Evolutionary conservation across 352 stramenopile genomes (phyloP).

Genomic region (Phytophthora idaei): DNA sequence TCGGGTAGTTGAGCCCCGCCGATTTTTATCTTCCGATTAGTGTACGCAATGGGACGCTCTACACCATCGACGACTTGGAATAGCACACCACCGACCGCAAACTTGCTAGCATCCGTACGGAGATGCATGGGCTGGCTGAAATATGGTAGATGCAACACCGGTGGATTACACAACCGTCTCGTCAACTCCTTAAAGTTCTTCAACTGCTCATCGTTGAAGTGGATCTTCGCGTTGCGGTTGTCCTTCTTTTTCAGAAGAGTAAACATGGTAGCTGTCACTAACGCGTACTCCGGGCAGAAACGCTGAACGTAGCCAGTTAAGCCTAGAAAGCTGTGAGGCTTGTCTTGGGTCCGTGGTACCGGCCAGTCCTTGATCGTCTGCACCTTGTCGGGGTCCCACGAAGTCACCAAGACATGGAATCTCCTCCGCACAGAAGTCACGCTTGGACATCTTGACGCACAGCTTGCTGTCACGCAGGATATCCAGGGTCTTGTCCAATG

Average conservation of each 20-base stretch:
- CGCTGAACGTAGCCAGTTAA: slow-evolving; percentile 1
- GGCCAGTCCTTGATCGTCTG: slow-evolving; percentile 12
- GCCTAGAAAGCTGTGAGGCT: slow-evolving; percentile 5
- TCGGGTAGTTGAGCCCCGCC: slow-evolving; percentile 23
- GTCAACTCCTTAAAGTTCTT: background rate
- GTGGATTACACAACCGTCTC: background rate
- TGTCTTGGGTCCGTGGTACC: slow-evolving; percentile 1
- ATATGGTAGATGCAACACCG: slow-evolving; percentile 4
- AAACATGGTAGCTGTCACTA: slow-evolving; percentile 3
- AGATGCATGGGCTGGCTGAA: slow-evolving; percentile 6
- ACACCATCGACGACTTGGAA: background rate
- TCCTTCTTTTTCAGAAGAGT: slow-evolving; percentile 3
- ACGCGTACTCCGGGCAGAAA: slow-evolving; percentile 9
- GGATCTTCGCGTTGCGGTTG: slow-evolving; percentile 1
- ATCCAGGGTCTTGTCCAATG: slow-evolving; percentile 2
- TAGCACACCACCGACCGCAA: slow-evolving; percentile 1
- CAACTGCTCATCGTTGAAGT: background rate
- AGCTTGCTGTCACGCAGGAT: slow-evolving; percentile 10
- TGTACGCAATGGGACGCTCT: background rate
- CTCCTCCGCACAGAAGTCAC: slow-evolving; percentile 3
- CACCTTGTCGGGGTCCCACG: slow-evolving; percentile 8
- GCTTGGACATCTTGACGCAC: slow-evolving; percentile 14
- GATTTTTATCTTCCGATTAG: slow-evolving; percentile 23
- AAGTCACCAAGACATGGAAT: slow-evolving; percentile 10
- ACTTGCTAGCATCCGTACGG: slow-evolving; percentile 11